phyloP scores from a whole-genome alignment of 2,329 filamentous ascomycete genomes.

The Grosmannia clavigera region DNA sequence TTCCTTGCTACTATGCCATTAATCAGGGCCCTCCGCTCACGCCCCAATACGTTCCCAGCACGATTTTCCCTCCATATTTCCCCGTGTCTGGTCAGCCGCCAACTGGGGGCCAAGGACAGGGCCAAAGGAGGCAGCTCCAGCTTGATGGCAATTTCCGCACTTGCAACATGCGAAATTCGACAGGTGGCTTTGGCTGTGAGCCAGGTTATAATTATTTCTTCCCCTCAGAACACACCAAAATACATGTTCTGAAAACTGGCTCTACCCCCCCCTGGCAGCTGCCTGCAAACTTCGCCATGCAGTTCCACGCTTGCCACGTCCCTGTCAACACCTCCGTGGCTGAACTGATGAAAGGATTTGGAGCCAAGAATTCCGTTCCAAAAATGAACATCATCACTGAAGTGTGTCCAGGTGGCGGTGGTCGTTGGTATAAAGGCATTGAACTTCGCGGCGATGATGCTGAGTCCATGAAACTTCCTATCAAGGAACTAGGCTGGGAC shows the following conservation, averaged over 20 bases:
- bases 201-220: constrained; percentile 54
- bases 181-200: constrained; percentile 45
- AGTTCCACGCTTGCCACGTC: constrained; percentile 38
- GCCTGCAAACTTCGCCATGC: constrained; percentile 26
- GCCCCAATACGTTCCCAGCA: neutral
- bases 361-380: constrained; percentile 35
- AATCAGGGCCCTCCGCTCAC: neutral
- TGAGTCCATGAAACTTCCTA: constrained; percentile 32
- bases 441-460: constrained; percentile 37
- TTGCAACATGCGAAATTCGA: constrained; percentile 42
- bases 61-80: neutral
- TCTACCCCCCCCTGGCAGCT: constrained; percentile 40
- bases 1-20: neutral
- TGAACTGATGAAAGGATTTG: constrained; percentile 46
- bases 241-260: constrained; percentile 42
- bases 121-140: constrained; percentile 20
- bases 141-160: constrained; percentile 35
- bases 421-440: constrained; percentile 46
- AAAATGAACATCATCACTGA: constrained; percentile 47
- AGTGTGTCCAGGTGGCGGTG: constrained; percentile 40
- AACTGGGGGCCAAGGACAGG: neutral
- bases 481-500: constrained; percentile 50
- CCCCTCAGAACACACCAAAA: constrained; percentile 41
- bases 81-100: neutral
- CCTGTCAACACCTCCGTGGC: constrained; percentile 39